Evolutionary conservation across 805 yeast genomes (phyloP).

Genomic region (Dipodascus geniculatus): DNA sequence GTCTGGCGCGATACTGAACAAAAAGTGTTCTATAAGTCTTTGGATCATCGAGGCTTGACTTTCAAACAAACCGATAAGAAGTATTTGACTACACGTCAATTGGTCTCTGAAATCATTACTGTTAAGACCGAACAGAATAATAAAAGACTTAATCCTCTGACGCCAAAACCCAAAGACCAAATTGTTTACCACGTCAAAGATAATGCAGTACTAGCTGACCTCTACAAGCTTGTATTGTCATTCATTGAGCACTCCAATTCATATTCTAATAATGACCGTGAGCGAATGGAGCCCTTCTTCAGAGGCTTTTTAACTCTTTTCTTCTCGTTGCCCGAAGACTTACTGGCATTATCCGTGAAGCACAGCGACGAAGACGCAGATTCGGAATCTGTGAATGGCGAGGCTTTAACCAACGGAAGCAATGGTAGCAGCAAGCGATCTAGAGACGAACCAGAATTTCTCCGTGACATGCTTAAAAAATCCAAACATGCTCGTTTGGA

Average conservation of each 20-base stretch:
- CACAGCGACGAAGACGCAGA: slow-evolving; percentile 12
- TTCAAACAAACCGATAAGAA: slow-evolving; percentile 96
- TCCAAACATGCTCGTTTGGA: slow-evolving; percentile 12
- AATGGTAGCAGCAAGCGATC: slow-evolving; percentile 13
- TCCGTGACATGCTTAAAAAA: slow-evolving; percentile 39
- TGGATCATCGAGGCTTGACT: slow-evolving; percentile 91
- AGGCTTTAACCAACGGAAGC: neutral
- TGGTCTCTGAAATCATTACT: slow-evolving; percentile 84
- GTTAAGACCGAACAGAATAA: slow-evolving; percentile 78
- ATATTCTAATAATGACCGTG: slow-evolving; percentile 73
- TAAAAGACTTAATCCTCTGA: slow-evolving; percentile 73
- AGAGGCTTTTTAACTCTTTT: slow-evolving; percentile 60
- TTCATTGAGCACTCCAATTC: slow-evolving; percentile 58
- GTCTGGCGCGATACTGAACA: slow-evolving; percentile 98
- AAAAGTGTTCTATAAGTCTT: slow-evolving; percentile 81
- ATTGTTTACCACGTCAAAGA: slow-evolving; percentile 56
- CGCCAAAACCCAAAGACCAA: slow-evolving; percentile 76
- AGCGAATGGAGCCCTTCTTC: slow-evolving; percentile 59
- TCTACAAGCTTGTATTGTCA: slow-evolving; percentile 51
- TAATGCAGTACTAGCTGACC: slow-evolving; percentile 58
- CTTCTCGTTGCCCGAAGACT: slow-evolving; percentile 38
- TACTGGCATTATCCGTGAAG: slow-evolving; percentile 3
- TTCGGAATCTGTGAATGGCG: slow-evolving; percentile 7
- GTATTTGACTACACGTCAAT: slow-evolving; percentile 74
- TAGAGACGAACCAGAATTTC: slow-evolving; percentile 33